phyloP scores from a whole-genome alignment of 2,329 filamentous ascomycete genomes.

The Hawksworthiomyces lignivorus region DNA sequence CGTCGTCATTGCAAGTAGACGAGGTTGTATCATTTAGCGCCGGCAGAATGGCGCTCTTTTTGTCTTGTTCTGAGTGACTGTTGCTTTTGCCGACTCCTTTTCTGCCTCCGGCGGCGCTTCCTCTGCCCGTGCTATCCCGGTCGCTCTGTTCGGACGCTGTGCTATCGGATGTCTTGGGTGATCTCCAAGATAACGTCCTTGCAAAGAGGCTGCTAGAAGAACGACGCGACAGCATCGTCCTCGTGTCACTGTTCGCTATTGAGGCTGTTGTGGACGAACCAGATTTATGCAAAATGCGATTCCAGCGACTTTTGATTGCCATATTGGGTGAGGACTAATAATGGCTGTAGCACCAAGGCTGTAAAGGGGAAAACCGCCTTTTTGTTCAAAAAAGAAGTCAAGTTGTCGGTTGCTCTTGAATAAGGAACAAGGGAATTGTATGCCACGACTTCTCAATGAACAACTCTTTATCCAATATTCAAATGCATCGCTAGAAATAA shows the following conservation, averaged over 20 bases:
- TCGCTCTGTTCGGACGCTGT: background rate
- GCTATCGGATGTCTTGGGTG: slow-evolving; percentile 4
- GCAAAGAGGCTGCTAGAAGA: slow-evolving; percentile 1
- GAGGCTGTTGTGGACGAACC: slow-evolving; percentile 3
- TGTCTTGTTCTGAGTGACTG: background rate
- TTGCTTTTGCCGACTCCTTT: slow-evolving; percentile 1
- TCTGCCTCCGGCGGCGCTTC: background rate
- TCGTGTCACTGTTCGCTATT: background rate
- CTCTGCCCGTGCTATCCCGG: background rate
- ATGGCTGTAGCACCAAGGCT: background rate
- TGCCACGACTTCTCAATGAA: no score
- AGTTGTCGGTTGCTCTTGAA: no score
- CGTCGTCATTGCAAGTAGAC: background rate
- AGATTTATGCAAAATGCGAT: slow-evolving; percentile 13
- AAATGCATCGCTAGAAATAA: no score
- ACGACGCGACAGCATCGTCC: no score
- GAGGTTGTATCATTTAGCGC: no score
- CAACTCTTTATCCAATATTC: no score
- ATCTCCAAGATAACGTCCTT: slow-evolving; percentile 11
- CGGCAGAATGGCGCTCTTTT: no score
- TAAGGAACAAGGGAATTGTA: no score
- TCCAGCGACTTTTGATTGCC: slow-evolving; percentile 15
- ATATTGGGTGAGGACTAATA: slow-evolving; percentile 6
- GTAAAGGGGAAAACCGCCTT: background rate
- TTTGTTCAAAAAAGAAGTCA: no score